Evolutionary conservation across 1,139 yeast genomes (phyloP), one percentile per base, ranked within the genome.

Genomic region (Candida albicans): DNA sequence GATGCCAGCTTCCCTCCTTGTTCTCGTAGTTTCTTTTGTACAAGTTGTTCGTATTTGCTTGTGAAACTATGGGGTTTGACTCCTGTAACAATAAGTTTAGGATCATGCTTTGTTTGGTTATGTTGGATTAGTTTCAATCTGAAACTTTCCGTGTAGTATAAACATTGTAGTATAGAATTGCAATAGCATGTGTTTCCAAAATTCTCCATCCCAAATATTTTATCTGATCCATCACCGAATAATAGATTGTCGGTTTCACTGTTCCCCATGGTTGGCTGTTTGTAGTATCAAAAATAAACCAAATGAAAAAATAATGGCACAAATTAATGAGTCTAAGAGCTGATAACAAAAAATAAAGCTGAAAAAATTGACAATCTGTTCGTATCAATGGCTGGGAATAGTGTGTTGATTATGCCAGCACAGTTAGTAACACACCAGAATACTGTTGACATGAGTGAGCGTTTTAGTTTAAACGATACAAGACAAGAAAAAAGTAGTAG

Each of bases 141-240:
- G 55, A 93, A 89, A 25, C 74, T 77, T 36, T 79, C 78, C 1
- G 93, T 76, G 62, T 86, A 84, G 67, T 79, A 93, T 18, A 93
- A 75, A 54, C 96, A 89, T 62, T 93, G 99, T 26, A 93, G 67
- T 25, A 93, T 86, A 8, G 96, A 89, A 58, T 93, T 93, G 64
- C 96, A 89, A 64, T 93, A 93, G 66, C 99, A 91, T 0, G 96
- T 91, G 62, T 87, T 84, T 28, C 98, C 97, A 62, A 90, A 91
- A 64, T 93, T 93, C 62, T 93, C 98, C 81, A 91, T 83, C 5
- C 99, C 99, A 65, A 84, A 93, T 33, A 90, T 78, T 64, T 90
- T 85, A 47, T 76, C 70, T 11, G 82, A 68, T 1, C 90, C 91
- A 59, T 82, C 84, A 4, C 89, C 90, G 56, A 43, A 50, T 14